Base-by-base conservation (phyloP, 2,329 filamentous ascomycete species). In the Fusarium marasasianum region DNA sequence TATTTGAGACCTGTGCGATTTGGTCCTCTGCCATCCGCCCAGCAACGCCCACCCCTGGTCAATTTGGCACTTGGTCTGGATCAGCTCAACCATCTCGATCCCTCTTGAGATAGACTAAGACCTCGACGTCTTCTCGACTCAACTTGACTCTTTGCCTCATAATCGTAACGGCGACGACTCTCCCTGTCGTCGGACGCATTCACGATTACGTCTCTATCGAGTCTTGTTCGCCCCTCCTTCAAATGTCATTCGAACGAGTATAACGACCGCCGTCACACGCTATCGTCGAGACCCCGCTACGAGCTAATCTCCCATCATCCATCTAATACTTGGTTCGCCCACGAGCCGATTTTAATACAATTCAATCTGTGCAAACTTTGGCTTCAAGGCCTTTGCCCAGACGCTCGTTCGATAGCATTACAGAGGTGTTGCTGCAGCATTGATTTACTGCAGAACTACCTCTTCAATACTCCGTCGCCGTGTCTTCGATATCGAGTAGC, bases 171-270 rank as follows among this genome's bases (percentile, higher is more conserved):
- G 74, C 65, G 58, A 48, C 57, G 69, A 69, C 53, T 70, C 62
- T 56, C 64, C 43, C 59, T 50, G 56, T 38, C 56, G 56, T 50
- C 43, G 24, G 26, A 51, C 58, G 55, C 55, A 50, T 43, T 54
- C 63, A 67, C 69, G 66, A 77, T 68, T 63, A 48, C 69, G 43
- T 72, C 65, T 47, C 41, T 64, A 63, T 77, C 74, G 74, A 71
- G 63, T 69, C 69, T 78, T 65, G 71, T 74, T 72, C 63, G 66
- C 55, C 65, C 58, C 63, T 72, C 69, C 54, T 71, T 76, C 79
- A 78, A 78, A 82, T 82, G 81, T 78, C 72, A 73, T 76, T 72
- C 76, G 74, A 75, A 79, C 77, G 73, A 79, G 77, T 76, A 76
- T 80, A 80, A 81, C 79, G 77, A 69, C 76, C 79, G 77, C 76